Evolutionary conservation across 2,329 filamentous ascomycete species (phyloP).

Genomic region (Apiospora kogelbergensis): DNA sequence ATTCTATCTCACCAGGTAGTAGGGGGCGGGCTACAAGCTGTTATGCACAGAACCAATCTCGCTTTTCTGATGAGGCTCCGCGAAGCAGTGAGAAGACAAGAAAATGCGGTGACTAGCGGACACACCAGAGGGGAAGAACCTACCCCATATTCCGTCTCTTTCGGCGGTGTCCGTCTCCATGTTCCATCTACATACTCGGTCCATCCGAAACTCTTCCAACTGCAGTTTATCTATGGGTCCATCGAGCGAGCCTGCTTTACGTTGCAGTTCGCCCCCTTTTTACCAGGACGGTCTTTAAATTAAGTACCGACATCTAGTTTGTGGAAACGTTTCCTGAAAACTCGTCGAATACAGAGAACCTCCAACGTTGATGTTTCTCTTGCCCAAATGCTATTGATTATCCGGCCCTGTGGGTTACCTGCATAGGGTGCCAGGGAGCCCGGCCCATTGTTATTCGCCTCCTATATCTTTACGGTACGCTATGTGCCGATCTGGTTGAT

Average conservation of each 20-base stretch:
- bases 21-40: background rate
- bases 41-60: no score
- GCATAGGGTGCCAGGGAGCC: background rate
- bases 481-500: background rate
- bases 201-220: background rate
- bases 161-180: background rate
- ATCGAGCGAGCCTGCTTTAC: no score
- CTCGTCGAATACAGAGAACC: no score
- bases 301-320: no score
- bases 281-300: no score
- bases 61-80: background rate
- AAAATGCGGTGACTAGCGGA: background rate
- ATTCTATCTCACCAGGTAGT: background rate
- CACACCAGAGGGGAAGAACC: background rate
- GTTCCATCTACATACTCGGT: background rate
- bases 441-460: background rate
- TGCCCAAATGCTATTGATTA: background rate
- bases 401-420: background rate
- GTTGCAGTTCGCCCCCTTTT: no score
- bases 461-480: background rate
- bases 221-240: background rate
- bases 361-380: background rate
- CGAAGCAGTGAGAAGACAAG: background rate
- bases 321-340: no score
- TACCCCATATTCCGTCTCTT: background rate